Conservation (phyloP, 2,329 filamentous ascomycete species). For the Ophiostoma montium region DNA sequence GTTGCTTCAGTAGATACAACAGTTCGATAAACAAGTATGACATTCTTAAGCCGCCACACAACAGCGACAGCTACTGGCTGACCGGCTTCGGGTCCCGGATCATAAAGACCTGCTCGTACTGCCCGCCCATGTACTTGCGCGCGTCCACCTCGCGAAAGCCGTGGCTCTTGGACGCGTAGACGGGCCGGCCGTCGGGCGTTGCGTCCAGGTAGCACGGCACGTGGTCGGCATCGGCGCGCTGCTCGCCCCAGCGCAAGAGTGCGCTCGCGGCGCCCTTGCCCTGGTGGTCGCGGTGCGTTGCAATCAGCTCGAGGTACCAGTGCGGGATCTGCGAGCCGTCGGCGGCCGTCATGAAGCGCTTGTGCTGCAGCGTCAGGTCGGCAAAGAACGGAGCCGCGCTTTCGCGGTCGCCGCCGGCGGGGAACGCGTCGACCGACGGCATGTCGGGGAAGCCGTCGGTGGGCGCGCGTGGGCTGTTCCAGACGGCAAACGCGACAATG, state of each 20-base stretch:
- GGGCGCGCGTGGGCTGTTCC: constrained; percentile 20
- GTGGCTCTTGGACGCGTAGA: constrained; percentile 30
- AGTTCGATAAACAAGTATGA: too few species aligned
- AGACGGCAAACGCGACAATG: constrained; percentile 34
- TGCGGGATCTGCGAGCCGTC: constrained; percentile 22
- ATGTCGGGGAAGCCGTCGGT: constrained; percentile 12
- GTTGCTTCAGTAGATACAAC: too few species aligned
- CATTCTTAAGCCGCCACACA: too few species aligned
- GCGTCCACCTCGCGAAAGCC: constrained; percentile 30
- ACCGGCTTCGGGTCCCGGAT: constrained; percentile 8
- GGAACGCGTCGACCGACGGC: constrained; percentile 23
- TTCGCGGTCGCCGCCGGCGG: constrained; percentile 22
- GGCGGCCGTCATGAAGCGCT: constrained; percentile 23
- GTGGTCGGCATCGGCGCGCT: constrained; percentile 28
- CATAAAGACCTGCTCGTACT: constrained; percentile 24
- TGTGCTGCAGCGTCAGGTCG: constrained; percentile 22
- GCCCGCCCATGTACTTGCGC: constrained; percentile 21
- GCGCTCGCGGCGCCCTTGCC: constrained; percentile 30
- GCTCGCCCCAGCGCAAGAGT: constrained; percentile 33
- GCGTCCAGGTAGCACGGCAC: constrained; percentile 35
- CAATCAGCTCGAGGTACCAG: constrained; percentile 35
- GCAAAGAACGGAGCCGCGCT: constrained; percentile 28
- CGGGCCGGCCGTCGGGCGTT: constrained; percentile 29
- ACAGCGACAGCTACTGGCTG: neutral
- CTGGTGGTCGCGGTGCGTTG: constrained; percentile 27